Base-by-base conservation (phyloP, 495 filamentous ascomycete species). In the Staphylotrichum longicolle region DNA sequence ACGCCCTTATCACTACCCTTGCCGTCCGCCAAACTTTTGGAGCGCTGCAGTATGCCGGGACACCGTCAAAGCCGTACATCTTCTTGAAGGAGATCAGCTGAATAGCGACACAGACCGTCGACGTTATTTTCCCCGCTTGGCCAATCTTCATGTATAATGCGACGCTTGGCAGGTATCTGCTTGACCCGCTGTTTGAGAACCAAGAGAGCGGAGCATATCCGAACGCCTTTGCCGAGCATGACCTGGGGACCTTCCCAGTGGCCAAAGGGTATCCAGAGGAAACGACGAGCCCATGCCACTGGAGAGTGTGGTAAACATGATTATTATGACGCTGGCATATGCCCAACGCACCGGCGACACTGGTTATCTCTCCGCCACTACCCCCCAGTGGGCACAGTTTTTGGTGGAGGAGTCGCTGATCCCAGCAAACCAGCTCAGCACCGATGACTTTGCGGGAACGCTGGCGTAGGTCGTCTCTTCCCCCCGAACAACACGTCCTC, bases 51-150 rank as follows among this genome's bases (percentile, higher is more conserved):
- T 95, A 96, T 67, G 85, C 88, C 1, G 91, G 91, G 2, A 95
- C 89, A 3, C 81, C 85, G 0, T 83, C 88, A 0, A 81, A 88
- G 63, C 90, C 91, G 1, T 84, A 94, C 37, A 73, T 98, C 14
- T 96, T 96, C 75, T 72, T 96, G 45, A 98, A 98, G 73, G 93
- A 98, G 74, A 98, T 98, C 67, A 93, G 89, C 56, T 94, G 1
- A 89, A 96, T 72, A 93, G 93, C 39, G 96, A 96, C 69, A 88
- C 91, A 96, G 72, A 98, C 93, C 0, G 91, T 98, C 48, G 93
- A 98, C 77, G 91, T 98, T 69, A 93, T 98, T 64, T 98, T 95
- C 80, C 93, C 93, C 0, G 82, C 90, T 0, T 92, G 88, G 67
- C 91, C 93, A 2, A 90, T 96, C 76, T 91, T 96, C 76, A 66